Percentiles rank a stretch among this genome's conserved stretches.
phyloP scores from a whole-genome alignment of 176 grass and related monocot species.

The Phoenix dactylifera region DNA sequence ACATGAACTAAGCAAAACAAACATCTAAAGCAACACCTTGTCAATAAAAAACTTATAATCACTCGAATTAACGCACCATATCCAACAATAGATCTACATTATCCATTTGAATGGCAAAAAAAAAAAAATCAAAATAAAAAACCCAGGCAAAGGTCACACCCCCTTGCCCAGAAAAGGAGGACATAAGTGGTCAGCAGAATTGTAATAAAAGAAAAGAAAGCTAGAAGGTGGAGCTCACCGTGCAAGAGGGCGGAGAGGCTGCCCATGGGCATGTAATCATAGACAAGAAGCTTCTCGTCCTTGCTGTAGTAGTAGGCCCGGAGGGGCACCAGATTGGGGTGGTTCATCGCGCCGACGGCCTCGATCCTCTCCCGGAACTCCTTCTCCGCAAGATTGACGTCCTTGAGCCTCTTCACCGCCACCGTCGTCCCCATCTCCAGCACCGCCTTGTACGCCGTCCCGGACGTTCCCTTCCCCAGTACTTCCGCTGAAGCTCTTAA shows the following conservation, averaged over 20 bases:
- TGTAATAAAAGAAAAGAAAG: too few relatives aligned
- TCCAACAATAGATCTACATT: too few relatives aligned
- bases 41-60: too few relatives aligned
- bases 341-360: constrained; percentile 11
- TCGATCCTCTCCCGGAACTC: constrained; percentile 15
- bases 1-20: too few relatives aligned
- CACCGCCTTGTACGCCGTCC: constrained; percentile 14
- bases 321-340: constrained; percentile 13
- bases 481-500: constrained; percentile 11
- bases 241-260: constrained; percentile 16
- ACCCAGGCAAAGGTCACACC: too few relatives aligned
- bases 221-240: constrained; percentile 5
- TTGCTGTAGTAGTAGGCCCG: constrained; percentile 13
- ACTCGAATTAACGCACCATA: too few relatives aligned
- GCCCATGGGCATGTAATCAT: constrained; percentile 13
- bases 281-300: constrained; percentile 7
- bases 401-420: constrained; percentile 13
- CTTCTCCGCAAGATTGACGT: constrained; percentile 5
- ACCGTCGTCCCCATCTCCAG: constrained; percentile 4
- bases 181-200: too few relatives aligned
- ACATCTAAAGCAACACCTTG: too few relatives aligned
- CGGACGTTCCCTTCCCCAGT: constrained; percentile 12
- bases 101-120: too few relatives aligned
- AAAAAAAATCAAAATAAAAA: too few relatives aligned
- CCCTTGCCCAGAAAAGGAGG: too few relatives aligned